phyloP scores from a whole-genome alignment of 768 basidiomycete genomes.

The Leccinum longicurvipes region DNA sequence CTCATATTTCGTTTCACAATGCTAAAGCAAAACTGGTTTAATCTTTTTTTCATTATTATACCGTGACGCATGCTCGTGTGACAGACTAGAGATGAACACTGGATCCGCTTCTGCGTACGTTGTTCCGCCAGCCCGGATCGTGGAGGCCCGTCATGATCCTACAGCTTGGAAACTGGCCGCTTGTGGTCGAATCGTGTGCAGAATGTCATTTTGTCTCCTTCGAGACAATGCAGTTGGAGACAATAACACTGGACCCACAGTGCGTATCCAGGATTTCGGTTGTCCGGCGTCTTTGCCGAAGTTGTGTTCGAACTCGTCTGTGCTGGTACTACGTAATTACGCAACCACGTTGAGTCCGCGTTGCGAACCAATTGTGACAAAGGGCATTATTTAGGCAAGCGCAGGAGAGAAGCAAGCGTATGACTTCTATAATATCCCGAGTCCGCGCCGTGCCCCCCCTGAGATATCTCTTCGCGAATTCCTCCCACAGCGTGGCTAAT shows the following conservation, averaged over 20 bases:
- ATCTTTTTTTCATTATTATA: background rate
- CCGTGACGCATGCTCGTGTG: background rate
- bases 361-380: conserved; percentile 1
- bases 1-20: conserved; percentile 2
- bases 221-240: conserved; percentile 10
- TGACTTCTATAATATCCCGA: conserved; percentile 14
- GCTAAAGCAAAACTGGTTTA: background rate
- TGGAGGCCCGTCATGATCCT: conserved; percentile 23
- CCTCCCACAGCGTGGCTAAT: conserved; percentile 23
- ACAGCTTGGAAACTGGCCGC: conserved; percentile 10
- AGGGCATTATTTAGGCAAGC: background rate
- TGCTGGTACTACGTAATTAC: conserved; percentile 23
- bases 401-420: background rate
- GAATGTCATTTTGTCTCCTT: conserved; percentile 3
- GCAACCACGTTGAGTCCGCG: conserved; percentile 24
- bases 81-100: background rate
- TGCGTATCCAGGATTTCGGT: conserved; percentile 5
- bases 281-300: conserved; percentile 10
- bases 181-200: background rate
- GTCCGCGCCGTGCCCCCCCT: conserved; percentile 16
- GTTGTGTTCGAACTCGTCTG: conserved; percentile 7
- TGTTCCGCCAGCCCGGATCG: conserved; percentile 17
- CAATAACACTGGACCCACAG: conserved; percentile 15
- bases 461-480: conserved; percentile 9
- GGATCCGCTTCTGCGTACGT: conserved; percentile 12